phyloP scores from a whole-genome alignment of 2,329 filamentous ascomycete species.

The Fusarium sp. region DNA sequence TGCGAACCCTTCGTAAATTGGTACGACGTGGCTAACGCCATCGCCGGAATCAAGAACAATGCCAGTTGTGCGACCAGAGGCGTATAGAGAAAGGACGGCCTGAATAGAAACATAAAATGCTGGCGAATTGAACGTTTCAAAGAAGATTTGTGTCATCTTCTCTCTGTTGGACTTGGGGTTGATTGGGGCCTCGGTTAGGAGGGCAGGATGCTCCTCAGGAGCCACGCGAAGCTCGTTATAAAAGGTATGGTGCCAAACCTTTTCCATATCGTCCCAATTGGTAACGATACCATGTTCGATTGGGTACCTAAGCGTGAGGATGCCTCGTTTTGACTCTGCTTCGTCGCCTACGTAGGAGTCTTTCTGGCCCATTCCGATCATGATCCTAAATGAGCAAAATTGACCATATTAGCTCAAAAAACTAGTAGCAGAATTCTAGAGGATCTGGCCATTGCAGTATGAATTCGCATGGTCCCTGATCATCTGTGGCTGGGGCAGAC shows the following conservation, averaged over 20 bases:
- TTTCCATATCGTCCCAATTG: slow-evolving; percentile 99
- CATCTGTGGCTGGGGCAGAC: neutral
- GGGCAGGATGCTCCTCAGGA: slow-evolving; percentile 99
- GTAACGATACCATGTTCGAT: slow-evolving; percentile 99
- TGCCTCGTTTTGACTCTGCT: slow-evolving; percentile 99
- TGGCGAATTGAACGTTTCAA: slow-evolving; percentile 99
- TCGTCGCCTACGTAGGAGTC: slow-evolving; percentile 99
- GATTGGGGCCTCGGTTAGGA: slow-evolving; percentile 99
- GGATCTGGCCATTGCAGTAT: neutral
- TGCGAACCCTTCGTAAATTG: slow-evolving; percentile 99
- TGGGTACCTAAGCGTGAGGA: slow-evolving; percentile 98
- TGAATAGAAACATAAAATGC: slow-evolving; percentile 99
- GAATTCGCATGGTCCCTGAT: neutral
- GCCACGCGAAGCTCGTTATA: slow-evolving; percentile 99
- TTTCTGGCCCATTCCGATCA: slow-evolving; percentile 99
- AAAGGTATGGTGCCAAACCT: slow-evolving; percentile 99
- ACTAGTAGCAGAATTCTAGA: slow-evolving; percentile 6
- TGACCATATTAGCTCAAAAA: slow-evolving; percentile 18
- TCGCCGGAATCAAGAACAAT: slow-evolving; percentile 99
- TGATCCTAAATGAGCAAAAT: slow-evolving; percentile 76
- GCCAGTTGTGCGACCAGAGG: slow-evolving; percentile 99
- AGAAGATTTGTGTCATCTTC: slow-evolving; percentile 99
- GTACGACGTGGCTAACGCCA: slow-evolving; percentile 99
- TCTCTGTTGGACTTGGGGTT: slow-evolving; percentile 99
- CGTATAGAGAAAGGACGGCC: slow-evolving; percentile 98